Evolutionary conservation across 2,329 filamentous ascomycete species (phyloP).

Genomic region (Allantophomopsis cytisporea): DNA sequence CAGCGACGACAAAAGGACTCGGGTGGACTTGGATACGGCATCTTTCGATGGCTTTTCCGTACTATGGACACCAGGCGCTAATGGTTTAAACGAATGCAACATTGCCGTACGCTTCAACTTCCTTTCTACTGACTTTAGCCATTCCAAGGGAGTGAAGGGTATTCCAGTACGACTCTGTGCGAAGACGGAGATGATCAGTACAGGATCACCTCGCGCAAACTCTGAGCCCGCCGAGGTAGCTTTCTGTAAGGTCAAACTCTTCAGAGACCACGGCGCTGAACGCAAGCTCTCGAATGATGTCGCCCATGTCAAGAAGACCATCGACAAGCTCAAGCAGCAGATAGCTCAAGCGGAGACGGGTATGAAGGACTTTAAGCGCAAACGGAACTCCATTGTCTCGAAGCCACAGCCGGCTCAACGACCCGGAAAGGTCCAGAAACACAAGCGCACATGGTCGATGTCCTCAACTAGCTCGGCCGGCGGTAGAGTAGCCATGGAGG

Average conservation of each 20-base stretch:
- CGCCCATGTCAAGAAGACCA: constrained; percentile 88
- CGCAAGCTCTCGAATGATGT: constrained; percentile 91
- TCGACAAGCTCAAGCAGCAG: constrained; percentile 92
- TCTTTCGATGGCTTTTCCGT: constrained; percentile 94
- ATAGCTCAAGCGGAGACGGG: constrained; percentile 65
- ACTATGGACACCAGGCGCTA: constrained; percentile 65
- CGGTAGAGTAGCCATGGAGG: constrained; percentile 44
- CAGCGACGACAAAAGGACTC: constrained; percentile 50
- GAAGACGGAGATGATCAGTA: constrained; percentile 62
- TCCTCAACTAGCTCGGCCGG: constrained; percentile 59
- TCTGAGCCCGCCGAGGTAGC: constrained; percentile 57
- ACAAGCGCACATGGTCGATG: constrained; percentile 92
- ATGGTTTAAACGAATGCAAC: constrained; percentile 61
- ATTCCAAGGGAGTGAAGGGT: constrained; percentile 96
- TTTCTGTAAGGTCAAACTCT: constrained; percentile 94
- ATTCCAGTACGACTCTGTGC: constrained; percentile 88
- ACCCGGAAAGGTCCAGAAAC: constrained; percentile 74
- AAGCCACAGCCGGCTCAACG: constrained; percentile 34
- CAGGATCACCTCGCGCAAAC: constrained; percentile 31
- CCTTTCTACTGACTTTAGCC: constrained; percentile 94
- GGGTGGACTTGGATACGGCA: constrained; percentile 57
- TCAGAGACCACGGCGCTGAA: constrained; percentile 90
- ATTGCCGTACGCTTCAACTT: constrained; percentile 96
- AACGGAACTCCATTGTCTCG: constrained; percentile 32
- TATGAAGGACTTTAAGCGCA: constrained; percentile 54